Evolutionary conservation across 129 eudicot genomes (phyloP).

Genomic region (Sambucus nigra): DNA sequence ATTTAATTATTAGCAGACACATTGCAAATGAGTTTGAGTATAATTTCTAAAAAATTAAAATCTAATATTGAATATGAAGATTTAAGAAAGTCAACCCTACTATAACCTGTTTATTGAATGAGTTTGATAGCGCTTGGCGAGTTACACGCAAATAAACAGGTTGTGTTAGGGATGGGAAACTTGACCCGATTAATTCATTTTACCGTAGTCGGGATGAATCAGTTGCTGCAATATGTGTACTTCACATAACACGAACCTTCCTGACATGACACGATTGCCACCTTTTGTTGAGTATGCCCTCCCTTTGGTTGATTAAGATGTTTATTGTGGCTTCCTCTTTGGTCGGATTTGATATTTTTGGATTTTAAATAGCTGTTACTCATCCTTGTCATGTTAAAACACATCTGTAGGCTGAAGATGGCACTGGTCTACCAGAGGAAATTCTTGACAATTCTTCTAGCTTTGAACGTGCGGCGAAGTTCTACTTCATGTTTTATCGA

Average conservation of each 20-base stretch:
- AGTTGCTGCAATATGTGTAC: neutral
- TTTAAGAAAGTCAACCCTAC: neutral
- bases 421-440: slow-evolving; percentile 87
- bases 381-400: neutral
- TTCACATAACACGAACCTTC: no score
- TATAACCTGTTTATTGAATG: neutral
- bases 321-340: neutral
- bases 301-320: neutral
- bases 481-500: slow-evolving; percentile 48
- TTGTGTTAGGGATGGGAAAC: neutral
- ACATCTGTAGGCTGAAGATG: slow-evolving; percentile 85
- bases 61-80: no score
- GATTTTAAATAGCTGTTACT: neutral
- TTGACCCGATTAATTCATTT: neutral
- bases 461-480: slow-evolving; percentile 59
- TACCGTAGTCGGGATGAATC: neutral
- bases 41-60: no score
- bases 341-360: neutral
- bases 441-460: slow-evolving; percentile 53
- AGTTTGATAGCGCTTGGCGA: neutral
- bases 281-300: neutral
- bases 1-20: no score
- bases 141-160: neutral
- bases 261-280: neutral
- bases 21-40: no score